These are phyloP conservation scores for Colletotrichum chrysophilum DNA, from an alignment of 2,329 filamentous ascomycete genomes.

Conservation along the genomic window DNA sequence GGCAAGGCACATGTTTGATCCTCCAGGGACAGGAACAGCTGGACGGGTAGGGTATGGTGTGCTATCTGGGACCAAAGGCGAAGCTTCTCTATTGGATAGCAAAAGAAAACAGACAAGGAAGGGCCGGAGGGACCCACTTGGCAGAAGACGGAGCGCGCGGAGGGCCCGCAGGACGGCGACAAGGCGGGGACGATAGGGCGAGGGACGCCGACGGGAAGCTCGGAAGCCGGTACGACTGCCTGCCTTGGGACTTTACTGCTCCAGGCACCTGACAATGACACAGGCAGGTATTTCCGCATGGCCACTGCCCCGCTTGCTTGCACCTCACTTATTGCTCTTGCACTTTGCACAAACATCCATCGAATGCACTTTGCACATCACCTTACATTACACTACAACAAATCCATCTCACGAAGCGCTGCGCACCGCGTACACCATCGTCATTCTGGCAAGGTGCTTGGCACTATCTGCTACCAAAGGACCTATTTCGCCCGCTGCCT, in stretches of 20 bases:
- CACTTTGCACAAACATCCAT: neutral
- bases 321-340: too few relatives aligned
- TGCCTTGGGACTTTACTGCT: neutral
- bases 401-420: neutral
- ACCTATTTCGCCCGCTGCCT: neutral
- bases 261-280: too few relatives aligned
- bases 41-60: neutral
- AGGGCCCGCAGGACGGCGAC: neutral
- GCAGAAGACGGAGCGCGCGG: neutral
- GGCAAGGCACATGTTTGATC: neutral
- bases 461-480: neutral
- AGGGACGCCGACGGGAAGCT: neutral
- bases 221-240: neutral
- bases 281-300: too few relatives aligned
- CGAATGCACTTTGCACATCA: neutral
- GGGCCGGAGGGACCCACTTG: neutral
- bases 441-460: neutral
- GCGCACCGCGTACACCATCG: neutral
- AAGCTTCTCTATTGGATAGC: neutral
- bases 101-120: neutral
- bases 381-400: neutral
- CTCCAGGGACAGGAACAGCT: neutral
- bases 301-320: too few relatives aligned
- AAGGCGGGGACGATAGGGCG: neutral
- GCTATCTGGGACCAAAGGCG: neutral